phyloP scores from a whole-genome alignment of 495 filamentous ascomycete species.

The Hypoxylon intermedium region DNA sequence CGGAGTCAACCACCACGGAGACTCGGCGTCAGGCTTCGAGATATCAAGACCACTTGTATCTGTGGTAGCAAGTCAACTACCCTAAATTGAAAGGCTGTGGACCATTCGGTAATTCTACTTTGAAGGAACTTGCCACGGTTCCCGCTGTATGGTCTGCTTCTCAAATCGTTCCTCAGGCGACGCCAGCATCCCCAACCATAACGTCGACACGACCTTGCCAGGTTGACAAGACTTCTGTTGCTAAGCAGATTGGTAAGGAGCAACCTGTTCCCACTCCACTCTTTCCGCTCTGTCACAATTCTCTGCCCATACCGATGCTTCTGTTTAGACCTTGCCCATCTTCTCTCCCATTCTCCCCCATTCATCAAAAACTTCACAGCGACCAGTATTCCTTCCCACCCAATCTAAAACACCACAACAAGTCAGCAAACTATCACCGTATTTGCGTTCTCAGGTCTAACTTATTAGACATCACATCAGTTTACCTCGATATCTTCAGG shows the following conservation, averaged over 20 bases:
- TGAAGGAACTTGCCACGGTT: too few species aligned
- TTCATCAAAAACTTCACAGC: not conserved
- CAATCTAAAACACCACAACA: not conserved
- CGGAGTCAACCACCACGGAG: too few species aligned
- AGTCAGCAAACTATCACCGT: not conserved
- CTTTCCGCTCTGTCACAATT: not conserved
- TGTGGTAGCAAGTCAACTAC: too few species aligned
- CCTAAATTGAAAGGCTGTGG: too few species aligned
- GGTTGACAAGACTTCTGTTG: too few species aligned
- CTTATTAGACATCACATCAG: not conserved
- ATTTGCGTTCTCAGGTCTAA: not conserved
- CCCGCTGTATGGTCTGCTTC: too few species aligned
- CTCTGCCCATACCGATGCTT: not conserved
- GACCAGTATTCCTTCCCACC: not conserved
- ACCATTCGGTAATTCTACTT: too few species aligned
- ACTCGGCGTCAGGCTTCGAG: too few species aligned
- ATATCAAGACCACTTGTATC: too few species aligned
- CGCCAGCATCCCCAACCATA: too few species aligned
- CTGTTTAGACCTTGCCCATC: not conserved
- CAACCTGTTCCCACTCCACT: not conserved
- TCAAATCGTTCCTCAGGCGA: too few species aligned
- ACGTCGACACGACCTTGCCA: too few species aligned
- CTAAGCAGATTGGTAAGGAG: not conserved
- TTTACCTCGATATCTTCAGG: not conserved
- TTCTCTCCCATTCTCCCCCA: not conserved